Conservation (phyloP, 352 stramenopile species). For the Phytophthora boehmeriae region DNA sequence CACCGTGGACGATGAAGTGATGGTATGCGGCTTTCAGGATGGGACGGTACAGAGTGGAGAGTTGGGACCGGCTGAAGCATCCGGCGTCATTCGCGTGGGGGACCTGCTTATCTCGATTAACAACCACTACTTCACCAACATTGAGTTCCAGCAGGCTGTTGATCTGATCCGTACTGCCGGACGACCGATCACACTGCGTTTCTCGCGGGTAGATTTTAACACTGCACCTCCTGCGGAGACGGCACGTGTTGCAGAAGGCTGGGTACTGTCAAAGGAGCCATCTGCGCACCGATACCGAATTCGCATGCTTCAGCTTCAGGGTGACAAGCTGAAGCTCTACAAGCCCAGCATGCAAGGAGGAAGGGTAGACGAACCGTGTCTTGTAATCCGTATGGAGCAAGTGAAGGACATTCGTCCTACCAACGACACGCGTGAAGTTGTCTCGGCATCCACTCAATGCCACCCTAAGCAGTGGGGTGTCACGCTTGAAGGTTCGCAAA, state of each 20-base stretch:
- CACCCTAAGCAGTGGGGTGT: constrained; percentile 88
- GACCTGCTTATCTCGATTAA: constrained; percentile 90
- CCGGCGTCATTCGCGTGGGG: constrained; percentile 77
- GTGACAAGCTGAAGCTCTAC: constrained; percentile 81
- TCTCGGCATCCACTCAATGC: constrained; percentile 82
- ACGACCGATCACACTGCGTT: constrained; percentile 80
- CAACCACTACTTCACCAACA: constrained; percentile 88
- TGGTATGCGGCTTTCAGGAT: constrained; percentile 85
- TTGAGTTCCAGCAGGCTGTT: constrained; percentile 81
- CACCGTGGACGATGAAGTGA: constrained; percentile 89
- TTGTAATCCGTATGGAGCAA: constrained; percentile 82
- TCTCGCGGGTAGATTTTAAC: constrained; percentile 73
- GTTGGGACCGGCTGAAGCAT: constrained; percentile 62
- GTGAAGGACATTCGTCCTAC: constrained; percentile 85
- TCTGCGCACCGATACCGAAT: constrained; percentile 76
- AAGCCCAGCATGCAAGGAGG: constrained; percentile 86
- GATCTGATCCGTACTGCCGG: constrained; percentile 73
- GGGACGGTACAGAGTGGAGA: constrained; percentile 28
- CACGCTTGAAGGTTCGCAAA: constrained; percentile 80
- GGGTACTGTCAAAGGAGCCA: constrained; percentile 86
- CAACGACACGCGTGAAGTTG: constrained; percentile 79
- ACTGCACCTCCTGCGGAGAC: constrained; percentile 29
- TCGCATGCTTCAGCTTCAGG: constrained; percentile 84
- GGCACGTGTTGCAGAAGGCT: constrained; percentile 77
- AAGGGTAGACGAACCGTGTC: constrained; percentile 66